Evolutionary conservation across 106 monocot species (phyloP).

Genomic region (Dendrobium officinale): DNA sequence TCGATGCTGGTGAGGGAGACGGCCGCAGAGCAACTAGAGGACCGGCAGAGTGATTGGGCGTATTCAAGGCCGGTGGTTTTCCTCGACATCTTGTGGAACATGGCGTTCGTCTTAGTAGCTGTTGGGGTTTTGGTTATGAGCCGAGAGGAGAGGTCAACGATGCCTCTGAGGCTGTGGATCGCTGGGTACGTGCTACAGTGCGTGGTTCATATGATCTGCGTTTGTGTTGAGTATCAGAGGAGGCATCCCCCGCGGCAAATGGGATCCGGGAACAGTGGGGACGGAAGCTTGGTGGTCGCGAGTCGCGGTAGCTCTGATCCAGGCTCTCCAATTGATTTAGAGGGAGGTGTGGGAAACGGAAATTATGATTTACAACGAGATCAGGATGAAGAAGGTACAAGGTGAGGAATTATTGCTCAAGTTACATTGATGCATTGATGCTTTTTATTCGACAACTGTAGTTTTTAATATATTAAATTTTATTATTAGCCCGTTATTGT

Average conservation of each 20-base stretch:
- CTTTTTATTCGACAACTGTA: neutral
- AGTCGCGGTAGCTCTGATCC: neutral
- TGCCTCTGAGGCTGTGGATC: slow-evolving; percentile 54
- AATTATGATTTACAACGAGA: slow-evolving; percentile 2
- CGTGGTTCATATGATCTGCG: slow-evolving; percentile 42
- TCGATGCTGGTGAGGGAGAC: slow-evolving; percentile 52
- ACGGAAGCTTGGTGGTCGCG: neutral
- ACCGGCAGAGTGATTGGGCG: slow-evolving; percentile 53
- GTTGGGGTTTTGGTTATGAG: slow-evolving; percentile 26
- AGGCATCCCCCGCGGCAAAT: neutral
- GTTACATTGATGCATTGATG: neutral
- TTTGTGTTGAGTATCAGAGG: slow-evolving; percentile 34
- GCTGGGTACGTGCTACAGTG: slow-evolving; percentile 57
- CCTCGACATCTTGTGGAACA: slow-evolving; percentile 61
- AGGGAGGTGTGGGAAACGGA: slow-evolving; percentile 9
- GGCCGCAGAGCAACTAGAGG: slow-evolving; percentile 52
- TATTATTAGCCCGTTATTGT: too few species aligned
- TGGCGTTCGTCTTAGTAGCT: slow-evolving; percentile 43
- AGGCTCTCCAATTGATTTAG: slow-evolving; percentile 9
- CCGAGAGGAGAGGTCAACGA: slow-evolving; percentile 27
- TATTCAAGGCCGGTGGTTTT: slow-evolving; percentile 48
- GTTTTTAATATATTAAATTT: neutral
- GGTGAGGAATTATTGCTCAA: slow-evolving; percentile 1
- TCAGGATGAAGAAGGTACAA: slow-evolving; percentile 9
- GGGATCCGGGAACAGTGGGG: neutral